Evolutionary conservation across 2,329 filamentous ascomycete species (phyloP), one percentile per base, ranked within the genome.

Genomic region (Raffaelea deltoideospora): DNA sequence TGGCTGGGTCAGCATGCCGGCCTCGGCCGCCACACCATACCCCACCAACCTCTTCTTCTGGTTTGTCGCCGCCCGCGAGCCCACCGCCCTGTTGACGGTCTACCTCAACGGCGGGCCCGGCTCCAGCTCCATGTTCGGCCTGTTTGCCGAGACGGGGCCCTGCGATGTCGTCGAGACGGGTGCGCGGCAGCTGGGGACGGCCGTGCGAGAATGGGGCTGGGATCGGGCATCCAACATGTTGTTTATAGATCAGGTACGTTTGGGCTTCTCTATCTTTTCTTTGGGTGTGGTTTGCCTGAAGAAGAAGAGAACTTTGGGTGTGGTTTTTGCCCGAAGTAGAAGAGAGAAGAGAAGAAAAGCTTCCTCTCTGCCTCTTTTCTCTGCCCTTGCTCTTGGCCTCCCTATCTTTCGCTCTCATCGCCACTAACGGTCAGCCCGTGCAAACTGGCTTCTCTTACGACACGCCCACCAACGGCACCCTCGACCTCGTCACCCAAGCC

Each of bases 401-500:
- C 26, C 9, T 28, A 28, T 14, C 7, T 28, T 6, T 14, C 13
- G 7, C 26, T n/a, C 10, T n/a, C n/a, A n/a, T 29, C 26, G 19
- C 27, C 14, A 23, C 37, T 20, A 31, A 53, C 51, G 46, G 10
- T 3, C 34, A 85, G 69, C 76, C 76, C 19, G 76, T 76, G 42
- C 76, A 83, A 54, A 71, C 83, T 34, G 72, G 73, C 20, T 76
- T 79, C 45, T 80, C 76, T 2, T 76, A 72, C 49, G 81, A 85
- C 48, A 64, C 63, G 20, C 59, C 66, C 8, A 72, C 67, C 9
- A 76, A 83, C 47, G 67, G 69, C 14, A 76, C 75, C 7, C 49
- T 74, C 18, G 56, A 71, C 41, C 53, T 72, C 28, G 43, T 63
- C 24, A 58, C 55, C 3, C 54, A 52, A 27, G 50, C 54, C 11